These are phyloP conservation scores for Candida sanyaensis DNA, from an alignment of 1,139 yeast species.

Conservation along the genomic window DNA sequence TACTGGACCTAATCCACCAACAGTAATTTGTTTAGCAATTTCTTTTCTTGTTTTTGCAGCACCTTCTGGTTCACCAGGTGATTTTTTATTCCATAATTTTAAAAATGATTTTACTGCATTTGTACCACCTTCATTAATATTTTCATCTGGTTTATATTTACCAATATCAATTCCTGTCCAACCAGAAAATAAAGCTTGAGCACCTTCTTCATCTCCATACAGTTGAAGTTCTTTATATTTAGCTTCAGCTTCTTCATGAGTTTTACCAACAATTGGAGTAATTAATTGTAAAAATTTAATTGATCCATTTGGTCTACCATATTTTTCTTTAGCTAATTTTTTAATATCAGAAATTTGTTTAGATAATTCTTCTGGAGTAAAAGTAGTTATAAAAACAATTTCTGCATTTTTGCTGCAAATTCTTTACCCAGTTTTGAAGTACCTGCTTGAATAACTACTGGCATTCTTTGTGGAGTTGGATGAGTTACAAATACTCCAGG, in stretches of 20 bases:
- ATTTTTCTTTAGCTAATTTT: conserved; percentile 28
- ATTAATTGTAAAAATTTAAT: conserved; percentile 35
- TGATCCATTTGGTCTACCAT: conserved; percentile 35
- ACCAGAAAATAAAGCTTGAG: conserved; percentile 39
- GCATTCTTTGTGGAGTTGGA: conserved; percentile 47
- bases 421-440: conserved; percentile 44
- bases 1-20: conserved; percentile 33
- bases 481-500: conserved; percentile 48
- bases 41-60: conserved; percentile 27
- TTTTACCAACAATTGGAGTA: conserved; percentile 35
- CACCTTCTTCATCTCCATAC: conserved; percentile 41
- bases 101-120: conserved; percentile 33
- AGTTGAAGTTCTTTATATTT: conserved; percentile 29
- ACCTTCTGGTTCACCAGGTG: conserved; percentile 27
- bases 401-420: conserved; percentile 51
- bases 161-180: conserved; percentile 40
- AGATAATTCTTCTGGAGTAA: conserved; percentile 30
- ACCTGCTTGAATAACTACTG: conserved; percentile 51
- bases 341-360: conserved; percentile 30
- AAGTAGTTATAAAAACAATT: conserved; percentile 36
- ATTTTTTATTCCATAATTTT: conserved; percentile 31
- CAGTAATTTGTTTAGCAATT: conserved; percentile 28
- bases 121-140: conserved; percentile 26
- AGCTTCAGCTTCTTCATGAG: conserved; percentile 35
- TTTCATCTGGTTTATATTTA: conserved; percentile 29